phyloP scores from a whole-genome alignment of 305 asterid genomes.

The Solanum aculeatissimum region DNA sequence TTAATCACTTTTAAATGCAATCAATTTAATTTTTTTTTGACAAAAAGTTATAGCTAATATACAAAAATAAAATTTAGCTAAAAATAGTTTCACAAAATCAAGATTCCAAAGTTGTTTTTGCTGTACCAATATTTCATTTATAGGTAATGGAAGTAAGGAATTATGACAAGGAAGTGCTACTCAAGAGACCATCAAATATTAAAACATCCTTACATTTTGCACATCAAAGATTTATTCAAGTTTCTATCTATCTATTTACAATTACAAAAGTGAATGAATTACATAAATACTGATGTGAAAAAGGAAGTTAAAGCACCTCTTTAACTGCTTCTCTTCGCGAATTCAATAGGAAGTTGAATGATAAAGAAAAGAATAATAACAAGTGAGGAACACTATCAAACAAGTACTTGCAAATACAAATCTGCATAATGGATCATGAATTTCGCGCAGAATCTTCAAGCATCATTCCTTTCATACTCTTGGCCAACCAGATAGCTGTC shows the following conservation, averaged over 20 bases:
- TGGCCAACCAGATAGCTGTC: constrained; percentile 97
- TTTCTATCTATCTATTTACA: not conserved
- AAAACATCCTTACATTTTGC: not conserved
- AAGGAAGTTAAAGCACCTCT: not conserved
- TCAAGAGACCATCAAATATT: not conserved
- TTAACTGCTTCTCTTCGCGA: not conserved
- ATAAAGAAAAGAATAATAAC: not conserved
- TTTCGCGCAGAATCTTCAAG: constrained; percentile 61
- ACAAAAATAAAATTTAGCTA: not conserved
- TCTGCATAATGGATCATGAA: constrained; percentile 15
- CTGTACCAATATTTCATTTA: not conserved
- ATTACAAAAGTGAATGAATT: not conserved
- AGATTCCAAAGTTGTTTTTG: not conserved
- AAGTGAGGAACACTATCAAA: not conserved
- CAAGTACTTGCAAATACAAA: not conserved
- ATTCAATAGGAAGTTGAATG: not conserved
- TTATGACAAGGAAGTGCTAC: not conserved
- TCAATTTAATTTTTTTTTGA: not conserved
- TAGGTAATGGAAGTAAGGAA: not conserved
- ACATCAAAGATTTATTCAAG: not conserved
- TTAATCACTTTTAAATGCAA: not conserved
- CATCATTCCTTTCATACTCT: constrained; percentile 93
- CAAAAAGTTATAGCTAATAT: not conserved
- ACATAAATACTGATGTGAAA: not conserved
- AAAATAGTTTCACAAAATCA: not conserved